phyloP scores from a whole-genome alignment of 805 yeast species.

The Nakazawaea ishiwadae region DNA sequence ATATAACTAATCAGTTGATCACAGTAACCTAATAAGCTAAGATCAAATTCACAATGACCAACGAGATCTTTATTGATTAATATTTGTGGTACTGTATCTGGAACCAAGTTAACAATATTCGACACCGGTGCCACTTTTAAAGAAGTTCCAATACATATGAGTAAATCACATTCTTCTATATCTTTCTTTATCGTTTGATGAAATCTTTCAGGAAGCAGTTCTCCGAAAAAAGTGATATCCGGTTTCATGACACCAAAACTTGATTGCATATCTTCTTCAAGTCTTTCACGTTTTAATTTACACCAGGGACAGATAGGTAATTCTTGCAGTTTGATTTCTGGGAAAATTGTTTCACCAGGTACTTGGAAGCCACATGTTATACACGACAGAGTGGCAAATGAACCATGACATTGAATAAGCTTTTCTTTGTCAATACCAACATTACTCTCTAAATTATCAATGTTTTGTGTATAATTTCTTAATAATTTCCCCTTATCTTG shows the following conservation, averaged over 20 bases:
- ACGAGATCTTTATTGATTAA: slow-evolving; percentile 75
- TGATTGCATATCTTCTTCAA: slow-evolving; percentile 23
- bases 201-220: slow-evolving; percentile 66
- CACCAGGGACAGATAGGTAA: slow-evolving; percentile 76
- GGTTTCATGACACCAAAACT: slow-evolving; percentile 86
- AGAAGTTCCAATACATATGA: slow-evolving; percentile 87
- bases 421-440: slow-evolving; percentile 69
- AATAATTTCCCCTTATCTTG: slow-evolving; percentile 74
- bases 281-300: slow-evolving; percentile 32
- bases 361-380: slow-evolving; percentile 65
- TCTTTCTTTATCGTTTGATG: slow-evolving; percentile 60
- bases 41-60: slow-evolving; percentile 73
- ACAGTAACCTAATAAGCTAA: slow-evolving; percentile 71
- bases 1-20: slow-evolving; percentile 76
- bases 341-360: slow-evolving; percentile 61
- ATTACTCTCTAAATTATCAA: slow-evolving; percentile 79
- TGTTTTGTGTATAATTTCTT: slow-evolving; percentile 87
- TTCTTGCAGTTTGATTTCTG: slow-evolving; percentile 50
- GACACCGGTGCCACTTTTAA: slow-evolving; percentile 90
- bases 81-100: slow-evolving; percentile 75
- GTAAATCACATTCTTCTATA: slow-evolving; percentile 63
- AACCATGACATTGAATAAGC: slow-evolving; percentile 87
- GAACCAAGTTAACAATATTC: slow-evolving; percentile 73
- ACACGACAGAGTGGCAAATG: slow-evolving; percentile 86
- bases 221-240: slow-evolving; percentile 90